Evolutionary conservation across 768 basidiomycete genomes (phyloP), one percentile per base, ranked within the genome.

Genomic region (Terana coerulea): DNA sequence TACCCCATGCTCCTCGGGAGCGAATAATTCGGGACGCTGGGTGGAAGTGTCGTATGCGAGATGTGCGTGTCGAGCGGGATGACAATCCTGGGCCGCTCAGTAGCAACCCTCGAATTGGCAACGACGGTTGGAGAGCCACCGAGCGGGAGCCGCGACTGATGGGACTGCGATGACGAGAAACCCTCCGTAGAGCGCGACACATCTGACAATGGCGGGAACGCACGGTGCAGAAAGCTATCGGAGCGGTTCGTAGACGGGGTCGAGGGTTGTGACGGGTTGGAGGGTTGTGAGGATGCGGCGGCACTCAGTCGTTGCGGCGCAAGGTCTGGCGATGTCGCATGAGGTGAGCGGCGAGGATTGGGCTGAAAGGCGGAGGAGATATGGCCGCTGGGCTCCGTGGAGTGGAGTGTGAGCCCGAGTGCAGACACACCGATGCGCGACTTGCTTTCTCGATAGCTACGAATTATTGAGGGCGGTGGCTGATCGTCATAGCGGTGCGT

Each of bases 401-500:
- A 9, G 53, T 21, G 5, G 50, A 30, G 5, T 47, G 8, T 1
- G 33, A n/a, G 2, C 47, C 49, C 25, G 40, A 34, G 2, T 46
- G 29, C 15, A 45, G 39, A 36, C 42, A 55, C 40, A 17, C 48
- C 15, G n/a, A n/a, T 49, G 26, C 37, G 47, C 33, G 33, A 51
- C 49, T 59, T 58, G 39, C 52, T 57, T 17, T 58, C 57, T 17
- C 66, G 60, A 47, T 69, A 70, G 30, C 60, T 66, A 40, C 52
- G 61, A 25, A 70, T 64, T 33, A 60, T 54, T 19, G 70, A 69
- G 2, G 66, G 63, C 1, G 70, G 77, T 11, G 77, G 75, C 2
- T 68, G 73, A 55, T 77, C 75, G 43, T 71, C 62, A 50, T 69
- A 70, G 28, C 14, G 45, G 11, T 46, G 30, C 30, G 31, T n/a